Evolutionary conservation across 805 yeast genomes (phyloP).

Genomic region (Starmerella kuoi): DNA sequence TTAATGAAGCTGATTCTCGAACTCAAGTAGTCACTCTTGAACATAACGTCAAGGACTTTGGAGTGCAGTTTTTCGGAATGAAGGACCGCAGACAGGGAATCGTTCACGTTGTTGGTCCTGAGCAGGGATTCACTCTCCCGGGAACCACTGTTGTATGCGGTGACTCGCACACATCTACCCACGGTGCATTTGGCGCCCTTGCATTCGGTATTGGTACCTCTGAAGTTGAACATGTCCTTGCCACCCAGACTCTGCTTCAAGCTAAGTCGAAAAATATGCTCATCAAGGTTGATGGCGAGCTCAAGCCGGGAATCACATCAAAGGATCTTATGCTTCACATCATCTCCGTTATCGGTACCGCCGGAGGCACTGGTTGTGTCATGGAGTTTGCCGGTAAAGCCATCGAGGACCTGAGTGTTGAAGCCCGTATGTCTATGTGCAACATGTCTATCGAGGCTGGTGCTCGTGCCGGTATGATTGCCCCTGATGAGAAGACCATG

Average conservation of each 20-base stretch:
- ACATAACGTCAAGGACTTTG: constrained; percentile 81
- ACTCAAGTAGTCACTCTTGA: constrained; percentile 87
- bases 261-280: constrained; percentile 94
- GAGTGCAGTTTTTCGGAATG: constrained; percentile 89
- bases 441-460: constrained; percentile 99
- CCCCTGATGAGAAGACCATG: constrained; percentile 82
- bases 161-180: constrained; percentile 97
- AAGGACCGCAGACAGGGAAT: constrained; percentile 91
- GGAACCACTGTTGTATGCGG: constrained; percentile 99
- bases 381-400: constrained; percentile 96
- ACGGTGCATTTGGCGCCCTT: constrained; percentile 94
- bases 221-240: constrained; percentile 96
- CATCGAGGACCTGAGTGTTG: constrained; percentile 80
- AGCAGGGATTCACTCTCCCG: constrained; percentile 95
- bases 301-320: constrained; percentile 82
- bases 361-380: constrained; percentile 97
- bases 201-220: constrained; percentile 99
- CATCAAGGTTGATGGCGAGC: constrained; percentile 70
- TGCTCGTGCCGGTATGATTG: constrained; percentile 99
- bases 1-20: constrained; percentile 81
- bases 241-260: constrained; percentile 89
- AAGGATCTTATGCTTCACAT: constrained; percentile 91
- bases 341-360: constrained; percentile 94
- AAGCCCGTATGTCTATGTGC: constrained; percentile 98
- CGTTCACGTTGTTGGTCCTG: constrained; percentile 97